A percentile compares a stretch with the other conserved stretches of the same genome.
Evolutionary conservation across 192 early-diverging fungal species (phyloP).

Genomic region (Diversispora epigaea): DNA sequence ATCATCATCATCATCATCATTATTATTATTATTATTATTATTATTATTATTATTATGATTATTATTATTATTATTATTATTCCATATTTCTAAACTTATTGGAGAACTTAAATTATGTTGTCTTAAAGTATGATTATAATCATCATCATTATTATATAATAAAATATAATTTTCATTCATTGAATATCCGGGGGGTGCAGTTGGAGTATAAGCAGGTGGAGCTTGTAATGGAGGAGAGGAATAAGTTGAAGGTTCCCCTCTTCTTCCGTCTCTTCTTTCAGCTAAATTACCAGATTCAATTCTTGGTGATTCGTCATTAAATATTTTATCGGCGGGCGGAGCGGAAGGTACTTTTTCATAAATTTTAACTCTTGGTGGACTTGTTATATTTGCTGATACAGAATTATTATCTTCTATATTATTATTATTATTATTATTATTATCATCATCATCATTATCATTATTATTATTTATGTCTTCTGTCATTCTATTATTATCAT

Average conservation of each 20-base stretch:
- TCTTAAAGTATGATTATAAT: too few relatives aligned
- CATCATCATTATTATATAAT: too few relatives aligned
- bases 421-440: neutral
- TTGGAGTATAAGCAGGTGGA: slow-evolving; percentile 26
- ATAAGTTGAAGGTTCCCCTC: neutral
- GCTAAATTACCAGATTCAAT: too few relatives aligned
- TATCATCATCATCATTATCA: neutral
- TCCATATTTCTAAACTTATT: too few relatives aligned
- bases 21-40: too few relatives aligned
- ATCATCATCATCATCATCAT: too few relatives aligned
- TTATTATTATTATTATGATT: too few relatives aligned
- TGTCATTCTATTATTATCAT: neutral
- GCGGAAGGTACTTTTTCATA: neutral
- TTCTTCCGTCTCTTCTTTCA: neutral
- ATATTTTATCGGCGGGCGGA: neutral
- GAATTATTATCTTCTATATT: neutral
- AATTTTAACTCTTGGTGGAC: neutral
- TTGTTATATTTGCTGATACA: neutral
- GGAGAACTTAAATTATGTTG: too few relatives aligned
- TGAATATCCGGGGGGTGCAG: slow-evolving; percentile 5
- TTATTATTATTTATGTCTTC: too few relatives aligned
- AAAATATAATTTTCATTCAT: too few relatives aligned
- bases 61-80: too few relatives aligned
- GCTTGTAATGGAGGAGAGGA: neutral
- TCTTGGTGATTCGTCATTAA: too few relatives aligned